Base-by-base conservation (phyloP, 2,329 filamentous ascomycete species). In the Cadophora sp. region DNA sequence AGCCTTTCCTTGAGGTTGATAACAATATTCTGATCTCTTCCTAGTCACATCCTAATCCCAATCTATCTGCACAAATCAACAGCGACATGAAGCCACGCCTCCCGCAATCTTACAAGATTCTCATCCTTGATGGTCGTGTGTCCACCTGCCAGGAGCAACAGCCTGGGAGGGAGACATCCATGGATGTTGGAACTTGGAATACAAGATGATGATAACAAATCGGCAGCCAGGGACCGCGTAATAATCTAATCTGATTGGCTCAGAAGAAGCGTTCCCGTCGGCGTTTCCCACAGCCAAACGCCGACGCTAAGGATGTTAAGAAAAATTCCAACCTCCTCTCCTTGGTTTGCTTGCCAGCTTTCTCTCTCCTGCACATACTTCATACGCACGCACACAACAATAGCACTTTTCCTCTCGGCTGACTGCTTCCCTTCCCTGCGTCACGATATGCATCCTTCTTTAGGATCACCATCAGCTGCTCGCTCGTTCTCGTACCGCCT, bases 121-220 rank as follows among this genome's bases (percentile, higher is more conserved):
- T 43, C 22, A 47, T 22, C 39, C 51, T 55, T 51, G 47, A 16
- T 30, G 27, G 65, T 64, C 65, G 60, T 43, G 65, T 66, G 65
- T 43, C 41, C 53, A 64, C 59, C 65, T 64, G 59, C 65, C 65
- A 45, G 20, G 64, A 60, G 36, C 48, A 58, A 64, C 14, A 43
- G n/a, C n/a, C n/a, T n/a, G n/a, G n/a, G n/a, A n/a, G n/a, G n/a
- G n/a, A n/a, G n/a, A n/a, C n/a, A n/a, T n/a, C n/a, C n/a, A n/a
- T n/a, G n/a, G n/a, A n/a, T n/a, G n/a, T n/a, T n/a, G n/a, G n/a
- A n/a, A n/a, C n/a, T n/a, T n/a, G n/a, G n/a, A n/a, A n/a, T n/a
- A n/a, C n/a, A n/a, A n/a, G n/a, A n/a, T n/a, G n/a, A 30, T 30
- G 27, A 30, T 39, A 39, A 39, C 36, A 39, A 9, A 39, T 39